Base-by-base conservation (phyloP, 2,329 filamentous ascomycete genomes). In the Ophioceras dolichostomum region DNA sequence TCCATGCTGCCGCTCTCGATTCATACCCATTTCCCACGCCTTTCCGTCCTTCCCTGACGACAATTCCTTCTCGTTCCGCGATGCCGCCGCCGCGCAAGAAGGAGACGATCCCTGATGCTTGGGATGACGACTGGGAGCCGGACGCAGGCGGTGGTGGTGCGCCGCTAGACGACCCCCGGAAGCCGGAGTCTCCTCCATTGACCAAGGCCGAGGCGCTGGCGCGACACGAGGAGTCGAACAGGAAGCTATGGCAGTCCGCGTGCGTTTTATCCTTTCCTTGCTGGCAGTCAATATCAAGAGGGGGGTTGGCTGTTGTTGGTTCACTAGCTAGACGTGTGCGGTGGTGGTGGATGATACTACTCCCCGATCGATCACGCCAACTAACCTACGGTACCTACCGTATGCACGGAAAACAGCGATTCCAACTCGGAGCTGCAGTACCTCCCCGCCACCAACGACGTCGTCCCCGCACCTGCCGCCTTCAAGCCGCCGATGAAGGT, bases 231-330 rank as follows among this genome's bases (percentile, higher is more conserved):
- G 86, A 94, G 55, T 72, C 79, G 37, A 94, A 95, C 56, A 76
- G 79, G 50, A 82, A 83, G 57, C 62, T 95, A 39, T 95, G 89
- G 89, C 76, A 91, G 52, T 79, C 86, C 52, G 89, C 88, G 81
- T 91, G 75, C 39, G 75, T 53, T 18, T 18, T 16, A 28, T 30
- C 22, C 14, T 39, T 20, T n/a, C n/a, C n/a, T n/a, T n/a, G n/a
- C n/a, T n/a, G n/a, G n/a, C n/a, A n/a, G n/a, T n/a, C n/a, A n/a
- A n/a, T n/a, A n/a, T n/a, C n/a, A n/a, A n/a, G n/a, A n/a, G n/a
- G n/a, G n/a, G n/a, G n/a, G n/a, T n/a, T n/a, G n/a, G n/a, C n/a
- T n/a, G n/a, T n/a, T n/a, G n/a, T n/a, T n/a, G n/a, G n/a, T n/a
- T n/a, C n/a, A n/a, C n/a, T n/a, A n/a, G n/a, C n/a, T n/a, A n/a